Percentiles rank a stretch among this genome's conserved stretches.
These are phyloP conservation scores for Neofusicoccum kwambonambiense DNA, from an alignment of 2,329 filamentous ascomycete genomes.

Conservation along the genomic window DNA sequence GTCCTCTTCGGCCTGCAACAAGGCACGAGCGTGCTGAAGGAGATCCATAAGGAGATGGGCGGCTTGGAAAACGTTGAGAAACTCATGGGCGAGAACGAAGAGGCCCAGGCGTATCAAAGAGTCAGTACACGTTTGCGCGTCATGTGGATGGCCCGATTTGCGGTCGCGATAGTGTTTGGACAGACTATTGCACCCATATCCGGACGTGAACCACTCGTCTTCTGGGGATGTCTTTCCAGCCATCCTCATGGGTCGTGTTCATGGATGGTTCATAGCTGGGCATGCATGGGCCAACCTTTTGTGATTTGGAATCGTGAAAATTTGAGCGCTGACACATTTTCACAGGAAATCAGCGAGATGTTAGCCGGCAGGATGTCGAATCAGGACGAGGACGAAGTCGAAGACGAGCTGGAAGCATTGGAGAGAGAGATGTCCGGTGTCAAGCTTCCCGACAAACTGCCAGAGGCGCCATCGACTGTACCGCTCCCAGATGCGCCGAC, in stretches of 20 bases:
- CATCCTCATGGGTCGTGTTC: not conserved
- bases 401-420: conserved; percentile 86
- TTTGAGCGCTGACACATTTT: conserved; percentile 5
- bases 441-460: conserved; percentile 41
- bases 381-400: conserved; percentile 95
- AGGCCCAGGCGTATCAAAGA: conserved; percentile 87
- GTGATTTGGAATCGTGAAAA: not conserved
- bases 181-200: not conserved
- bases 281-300: not conserved
- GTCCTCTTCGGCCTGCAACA: conserved; percentile 89
- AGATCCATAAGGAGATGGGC: conserved; percentile 95
- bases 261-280: not conserved
- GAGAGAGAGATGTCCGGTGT: conserved; percentile 60
- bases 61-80: conserved; percentile 92
- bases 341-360: conserved; percentile 87
- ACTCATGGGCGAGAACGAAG: conserved; percentile 87
- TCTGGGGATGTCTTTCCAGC: not conserved
- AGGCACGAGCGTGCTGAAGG: conserved; percentile 82
- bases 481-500: conserved; percentile 26
- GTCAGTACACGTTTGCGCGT: conserved; percentile 47
- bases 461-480: conserved; percentile 41
- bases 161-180: not conserved
- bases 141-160: not conserved
- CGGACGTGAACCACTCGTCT: not conserved
- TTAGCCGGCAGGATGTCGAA: conserved; percentile 84